Conservation (phyloP, 371 early-diverging fungal genomes). For the Capillidium rhysosporum region DNA sequence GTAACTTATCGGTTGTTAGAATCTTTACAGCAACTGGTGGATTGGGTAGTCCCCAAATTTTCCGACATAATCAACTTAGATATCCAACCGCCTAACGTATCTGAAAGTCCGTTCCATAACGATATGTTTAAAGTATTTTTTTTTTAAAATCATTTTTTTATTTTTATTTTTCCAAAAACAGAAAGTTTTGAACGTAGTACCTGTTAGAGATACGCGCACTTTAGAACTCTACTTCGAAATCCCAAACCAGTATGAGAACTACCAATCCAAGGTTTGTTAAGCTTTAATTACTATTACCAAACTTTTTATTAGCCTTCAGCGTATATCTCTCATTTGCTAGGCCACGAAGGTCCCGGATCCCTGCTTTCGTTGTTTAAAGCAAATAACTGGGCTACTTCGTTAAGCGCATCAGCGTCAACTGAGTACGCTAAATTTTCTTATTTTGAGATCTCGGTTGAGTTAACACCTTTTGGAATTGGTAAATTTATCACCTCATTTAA, state of each 20-base stretch:
- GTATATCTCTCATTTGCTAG: slow-evolving; percentile 56
- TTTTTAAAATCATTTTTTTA: background rate
- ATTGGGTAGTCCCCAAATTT: slow-evolving; percentile 68
- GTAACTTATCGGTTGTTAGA: slow-evolving; percentile 20
- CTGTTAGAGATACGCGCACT: slow-evolving; percentile 58
- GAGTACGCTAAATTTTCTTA: slow-evolving; percentile 57
- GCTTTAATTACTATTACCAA: background rate
- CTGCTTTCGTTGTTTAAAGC: slow-evolving; percentile 65
- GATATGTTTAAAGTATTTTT: background rate
- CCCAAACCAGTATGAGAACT: slow-evolving; percentile 44
- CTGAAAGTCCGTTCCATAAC: slow-evolving; percentile 46
- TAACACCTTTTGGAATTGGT: slow-evolving; percentile 67
- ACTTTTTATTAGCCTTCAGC: slow-evolving; percentile 26
- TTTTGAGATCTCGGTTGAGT: slow-evolving; percentile 53
- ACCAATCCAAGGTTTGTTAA: slow-evolving; percentile 25
- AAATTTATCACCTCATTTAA: slow-evolving; percentile 11
- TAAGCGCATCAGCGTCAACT: slow-evolving; percentile 41
- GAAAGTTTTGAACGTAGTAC: slow-evolving; percentile 53
- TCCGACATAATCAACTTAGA: slow-evolving; percentile 46
- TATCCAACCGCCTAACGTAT: slow-evolving; percentile 42
- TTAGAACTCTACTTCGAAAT: slow-evolving; percentile 73
- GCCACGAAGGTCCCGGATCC: slow-evolving; percentile 74
- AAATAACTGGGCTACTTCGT: slow-evolving; percentile 70
- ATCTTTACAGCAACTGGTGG: slow-evolving; percentile 56
- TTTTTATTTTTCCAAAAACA: slow-evolving; percentile 8